Percentiles rank a stretch among this genome's conserved stretches.
These are phyloP conservation scores for Sugiyamaella xylanicola DNA, from an alignment of 1,139 yeast species.

Conservation along the genomic window DNA sequence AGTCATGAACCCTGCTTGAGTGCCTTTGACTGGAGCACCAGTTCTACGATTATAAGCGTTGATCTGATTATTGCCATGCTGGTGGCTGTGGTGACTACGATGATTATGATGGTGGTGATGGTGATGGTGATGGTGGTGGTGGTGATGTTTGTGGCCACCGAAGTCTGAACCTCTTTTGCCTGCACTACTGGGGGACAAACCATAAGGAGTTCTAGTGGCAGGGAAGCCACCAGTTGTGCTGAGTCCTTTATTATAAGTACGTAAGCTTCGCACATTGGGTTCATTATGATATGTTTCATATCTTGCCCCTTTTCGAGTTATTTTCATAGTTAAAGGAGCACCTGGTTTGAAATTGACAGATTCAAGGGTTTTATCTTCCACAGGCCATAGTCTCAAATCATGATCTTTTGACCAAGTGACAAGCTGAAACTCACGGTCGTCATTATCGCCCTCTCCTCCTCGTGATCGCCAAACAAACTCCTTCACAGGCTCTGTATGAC, in stretches of 20 bases:
- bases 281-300: slow-evolving; percentile 56
- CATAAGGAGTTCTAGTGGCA: slow-evolving; percentile 1
- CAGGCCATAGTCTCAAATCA: slow-evolving; percentile 82
- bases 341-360: slow-evolving; percentile 57
- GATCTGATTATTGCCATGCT: too few species aligned
- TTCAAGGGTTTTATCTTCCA: slow-evolving; percentile 59
- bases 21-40: not conserved
- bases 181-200: slow-evolving; percentile 16
- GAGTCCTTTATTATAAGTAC: slow-evolving; percentile 8
- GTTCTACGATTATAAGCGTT: not conserved
- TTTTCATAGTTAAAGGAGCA: slow-evolving; percentile 43
- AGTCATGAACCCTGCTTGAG: slow-evolving; percentile 14
- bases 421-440: slow-evolving; percentile 80
- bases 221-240: slow-evolving; percentile 5
- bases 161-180: slow-evolving; percentile 9
- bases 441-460: slow-evolving; percentile 44
- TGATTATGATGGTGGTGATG: slow-evolving; percentile 12
- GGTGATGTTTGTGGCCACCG: not conserved
- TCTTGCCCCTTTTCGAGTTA: slow-evolving; percentile 48
- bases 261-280: slow-evolving; percentile 40
- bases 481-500: slow-evolving; percentile 80
- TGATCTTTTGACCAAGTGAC: slow-evolving; percentile 94
- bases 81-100: slow-evolving; percentile 4
- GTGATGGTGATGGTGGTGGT: not conserved
- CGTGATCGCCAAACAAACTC: slow-evolving; percentile 87